A percentile compares a stretch with the other conserved stretches of the same genome.
Evolutionary conservation across 83 land plant genomes (phyloP).

Genomic region (Picea mariana): DNA sequence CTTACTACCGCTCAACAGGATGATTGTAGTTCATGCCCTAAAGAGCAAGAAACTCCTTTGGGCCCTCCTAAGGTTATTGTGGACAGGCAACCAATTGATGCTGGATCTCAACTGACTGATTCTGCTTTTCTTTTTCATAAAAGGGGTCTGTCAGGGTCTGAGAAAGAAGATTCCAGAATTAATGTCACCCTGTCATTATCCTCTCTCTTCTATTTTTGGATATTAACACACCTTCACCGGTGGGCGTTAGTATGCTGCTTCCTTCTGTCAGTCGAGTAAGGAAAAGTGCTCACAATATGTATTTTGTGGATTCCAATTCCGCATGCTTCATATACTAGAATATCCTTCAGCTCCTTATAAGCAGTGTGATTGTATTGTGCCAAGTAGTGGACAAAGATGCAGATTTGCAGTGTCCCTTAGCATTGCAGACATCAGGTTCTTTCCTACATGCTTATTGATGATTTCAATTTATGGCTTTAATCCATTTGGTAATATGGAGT

Average conservation of each 20-base stretch:
- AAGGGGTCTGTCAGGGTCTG: not conserved
- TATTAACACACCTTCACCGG: not conserved
- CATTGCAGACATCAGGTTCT: slow-evolving; percentile 35
- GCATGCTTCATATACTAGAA: slow-evolving; percentile 52
- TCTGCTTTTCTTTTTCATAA: not conserved
- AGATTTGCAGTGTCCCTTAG: slow-evolving; percentile 36
- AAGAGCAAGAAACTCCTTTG: not conserved
- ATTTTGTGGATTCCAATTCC: slow-evolving; percentile 38
- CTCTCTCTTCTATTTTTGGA: not conserved
- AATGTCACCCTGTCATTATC: not conserved
- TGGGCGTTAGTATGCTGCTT: slow-evolving; percentile 16
- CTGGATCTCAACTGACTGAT: not conserved
- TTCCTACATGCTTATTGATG: not conserved
- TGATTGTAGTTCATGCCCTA: not conserved
- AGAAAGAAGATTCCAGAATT: not conserved
- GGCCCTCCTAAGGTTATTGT: not conserved
- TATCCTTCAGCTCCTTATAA: slow-evolving; percentile 52
- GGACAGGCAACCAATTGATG: not conserved
- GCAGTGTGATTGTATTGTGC: slow-evolving; percentile 48
- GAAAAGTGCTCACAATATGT: slow-evolving; percentile 38
- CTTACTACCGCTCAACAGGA: not conserved
- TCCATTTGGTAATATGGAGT: not conserved
- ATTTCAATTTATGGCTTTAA: not conserved
- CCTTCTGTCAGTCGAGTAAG: slow-evolving; percentile 18
- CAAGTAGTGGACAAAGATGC: slow-evolving; percentile 24